phyloP scores from a whole-genome alignment of 2,329 filamentous ascomycete species.

The Phaeophleospora eucalypticola region DNA sequence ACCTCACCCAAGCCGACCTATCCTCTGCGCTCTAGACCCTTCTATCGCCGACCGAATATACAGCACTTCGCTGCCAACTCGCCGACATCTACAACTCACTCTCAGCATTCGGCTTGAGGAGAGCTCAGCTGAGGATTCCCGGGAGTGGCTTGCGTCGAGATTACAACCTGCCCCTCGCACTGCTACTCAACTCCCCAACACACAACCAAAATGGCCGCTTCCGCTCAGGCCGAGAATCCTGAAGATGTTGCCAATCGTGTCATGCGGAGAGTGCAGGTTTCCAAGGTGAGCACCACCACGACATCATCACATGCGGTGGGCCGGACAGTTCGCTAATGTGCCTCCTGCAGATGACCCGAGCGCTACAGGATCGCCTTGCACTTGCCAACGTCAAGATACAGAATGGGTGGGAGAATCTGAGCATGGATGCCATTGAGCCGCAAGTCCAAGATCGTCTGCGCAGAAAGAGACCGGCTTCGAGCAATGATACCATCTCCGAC shows the following conservation, averaged over 20 bases:
- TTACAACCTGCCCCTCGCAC: background rate
- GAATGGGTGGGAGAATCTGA: constrained; percentile 89
- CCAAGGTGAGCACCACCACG: constrained; percentile 29
- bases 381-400: constrained; percentile 97
- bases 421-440: constrained; percentile 79
- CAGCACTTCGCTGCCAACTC: too few relatives aligned
- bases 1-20: too few relatives aligned
- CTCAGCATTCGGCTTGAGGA: too few relatives aligned
- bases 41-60: too few relatives aligned
- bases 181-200: constrained; percentile 5
- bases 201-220: constrained; percentile 25
- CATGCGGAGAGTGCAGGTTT: constrained; percentile 36
- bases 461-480: constrained; percentile 60
- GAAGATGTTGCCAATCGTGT: constrained; percentile 37
- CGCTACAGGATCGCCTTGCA: constrained; percentile 87
- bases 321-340: constrained; percentile 20
- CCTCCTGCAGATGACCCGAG: constrained; percentile 72
- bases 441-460: constrained; percentile 75
- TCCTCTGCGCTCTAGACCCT: too few relatives aligned
- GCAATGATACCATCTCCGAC: constrained; percentile 74
- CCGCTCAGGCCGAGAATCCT: constrained; percentile 21
- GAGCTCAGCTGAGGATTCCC: constrained; percentile 1
- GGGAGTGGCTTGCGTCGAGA: constrained; percentile 8
- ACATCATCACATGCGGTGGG: constrained; percentile 1
- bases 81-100: too few relatives aligned